Base-by-base conservation (phyloP, 768 basidiomycete species). In the Termitomyces sp. region DNA sequence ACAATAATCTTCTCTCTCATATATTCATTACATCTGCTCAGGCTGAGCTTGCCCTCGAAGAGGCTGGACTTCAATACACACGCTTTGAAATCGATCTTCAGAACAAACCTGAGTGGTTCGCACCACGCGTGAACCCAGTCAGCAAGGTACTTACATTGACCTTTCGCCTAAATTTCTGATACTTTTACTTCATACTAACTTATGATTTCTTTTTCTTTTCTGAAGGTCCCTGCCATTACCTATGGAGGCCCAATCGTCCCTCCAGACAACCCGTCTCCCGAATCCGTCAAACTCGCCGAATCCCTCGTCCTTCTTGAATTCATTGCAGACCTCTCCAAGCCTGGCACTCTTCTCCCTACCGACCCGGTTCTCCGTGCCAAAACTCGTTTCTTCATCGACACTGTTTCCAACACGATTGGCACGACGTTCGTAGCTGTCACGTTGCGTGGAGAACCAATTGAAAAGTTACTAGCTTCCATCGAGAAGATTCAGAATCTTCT, bases 81-180 rank as follows among this genome's bases (percentile, higher is more conserved):
- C 67, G 76, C 14, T 85, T 73, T 59, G 79, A 86, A 60, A 79
- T 89, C 47, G 83, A 87, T 61, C 69, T 89, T 13, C 49, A 57
- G 61, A 83, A 85, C 72, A 89, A 88, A 71, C 86, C 86, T 1
- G 82, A 79, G 50, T 87, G 86, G 86, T 87, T 85, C 64, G 80
- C 80, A 0, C 76, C 79, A 0, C 77, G 82, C 58, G 79, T 89
- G 39, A 89, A 88, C 69, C 82, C 82, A 1, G 84, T 79, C 0
- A 80, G 80, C 71, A 88, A 87, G 78, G 86, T 84, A 63, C 16
- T n/a, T n/a, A n/a, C n/a, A n/a, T n/a, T 65, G 64, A 42, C n/a
- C 27, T n/a, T 16, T 18, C 26, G 13, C 12, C 5, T 13, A 14
- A 20, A 29, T 55, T 6, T 9, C 22, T 2, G 18, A 3, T 2